Evolutionary conservation across 306 rosid species (phyloP), one percentile per base, ranked within the genome.

Genomic region (Luffa aegyptiaca): DNA sequence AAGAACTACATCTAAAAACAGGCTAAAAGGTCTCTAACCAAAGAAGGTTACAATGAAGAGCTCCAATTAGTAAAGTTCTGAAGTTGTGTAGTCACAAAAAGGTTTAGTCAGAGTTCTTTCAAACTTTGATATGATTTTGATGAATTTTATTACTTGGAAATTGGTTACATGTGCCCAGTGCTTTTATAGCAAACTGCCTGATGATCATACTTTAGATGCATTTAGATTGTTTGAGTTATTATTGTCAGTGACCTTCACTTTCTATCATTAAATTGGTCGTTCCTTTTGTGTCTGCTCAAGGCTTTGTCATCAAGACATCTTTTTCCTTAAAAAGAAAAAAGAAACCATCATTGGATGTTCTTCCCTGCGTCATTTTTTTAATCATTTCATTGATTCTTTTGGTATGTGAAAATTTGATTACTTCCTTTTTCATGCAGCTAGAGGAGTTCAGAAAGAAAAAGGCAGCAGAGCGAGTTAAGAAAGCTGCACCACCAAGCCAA

Each of bases 371-470:
- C 31, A 0, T 26, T 26, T 26, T 26, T 26, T 21, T 49, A 6
- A 48, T 73, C 61, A 49, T 31, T 73, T 49, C 44, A 3, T 72
- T 3, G 44, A 46, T 72, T 72, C 21, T 53, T 73, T 36, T 3
- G 49, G 14, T 33, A 17, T 53, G 45, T 74, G 77, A 51, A 72
- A 46, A 48, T 13, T 48, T 72, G 59, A 26, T 46, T 52, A 68
- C 81, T 84, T 66, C 72, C 13, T 44, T 26, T 37, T 75, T 68
- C 52, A 80, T 88, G 87, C 89, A 96, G 99, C 82, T 93, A 71
- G 99, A 96, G 81, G 99, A 96, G 90, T 93, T 96, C 81, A 94
- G 97, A 39, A 93, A 90, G 90, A 95, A 90, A 87, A 95, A 89
- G 81, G 97, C 97, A 7, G 96, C 97, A 35, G 97, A 93, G 71